Evolutionary conservation across 75 land plant genomes (phyloP).

Genomic region (Pinus taeda): DNA sequence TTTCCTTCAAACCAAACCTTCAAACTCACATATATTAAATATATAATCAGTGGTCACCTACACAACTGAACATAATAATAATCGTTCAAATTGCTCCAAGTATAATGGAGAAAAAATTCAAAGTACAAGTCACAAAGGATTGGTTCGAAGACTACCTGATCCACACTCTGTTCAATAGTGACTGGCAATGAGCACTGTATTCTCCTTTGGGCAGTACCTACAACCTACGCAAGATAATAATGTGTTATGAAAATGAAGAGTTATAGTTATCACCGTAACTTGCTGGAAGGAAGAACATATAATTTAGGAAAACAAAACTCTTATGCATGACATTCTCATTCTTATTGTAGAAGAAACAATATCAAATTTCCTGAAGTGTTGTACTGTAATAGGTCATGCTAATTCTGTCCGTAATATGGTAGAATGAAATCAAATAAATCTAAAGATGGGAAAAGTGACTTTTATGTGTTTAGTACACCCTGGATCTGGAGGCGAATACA

Average conservation of each 20-base stretch:
- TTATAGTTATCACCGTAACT: background rate
- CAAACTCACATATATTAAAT: background rate
- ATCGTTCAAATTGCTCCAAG: background rate
- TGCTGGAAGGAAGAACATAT: background rate
- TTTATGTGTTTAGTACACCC: too few relatives aligned
- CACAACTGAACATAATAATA: background rate
- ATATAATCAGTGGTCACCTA: background rate
- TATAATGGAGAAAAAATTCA: background rate
- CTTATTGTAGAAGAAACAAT: background rate
- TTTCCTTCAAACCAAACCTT: background rate
- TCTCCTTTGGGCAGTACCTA: constrained; percentile 4
- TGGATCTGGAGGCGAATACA: too few relatives aligned
- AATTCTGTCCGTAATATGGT: too few relatives aligned
- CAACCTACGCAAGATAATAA: background rate
- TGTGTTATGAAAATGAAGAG: background rate
- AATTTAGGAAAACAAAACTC: background rate
- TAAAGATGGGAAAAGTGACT: too few relatives aligned
- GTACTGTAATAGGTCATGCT: too few relatives aligned
- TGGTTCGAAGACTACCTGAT: constrained; percentile 1
- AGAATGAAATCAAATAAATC: too few relatives aligned
- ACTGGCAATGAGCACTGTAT: constrained; percentile 4
- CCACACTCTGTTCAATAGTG: constrained; percentile 8
- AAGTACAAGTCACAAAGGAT: background rate
- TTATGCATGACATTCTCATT: background rate
- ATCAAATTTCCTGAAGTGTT: background rate